Base-by-base conservation (phyloP, 176 grass and related monocot species). In the Carex littledalei region DNA sequence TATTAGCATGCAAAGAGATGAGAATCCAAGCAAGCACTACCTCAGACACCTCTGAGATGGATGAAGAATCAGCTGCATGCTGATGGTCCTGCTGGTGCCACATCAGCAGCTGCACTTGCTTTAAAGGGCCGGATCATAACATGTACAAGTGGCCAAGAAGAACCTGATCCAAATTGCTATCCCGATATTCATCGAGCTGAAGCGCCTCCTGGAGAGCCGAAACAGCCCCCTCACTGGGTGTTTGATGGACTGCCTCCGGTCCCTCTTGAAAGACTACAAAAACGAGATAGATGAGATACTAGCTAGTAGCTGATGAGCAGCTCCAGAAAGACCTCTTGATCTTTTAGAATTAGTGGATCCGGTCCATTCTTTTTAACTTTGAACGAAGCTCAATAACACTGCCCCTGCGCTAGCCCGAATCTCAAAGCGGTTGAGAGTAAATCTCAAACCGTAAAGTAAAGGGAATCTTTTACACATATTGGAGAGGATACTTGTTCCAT, bases 1-100 rank as follows among this genome's bases (percentile, higher is more conserved):
- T 98, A 84, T 75, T 94, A 83, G 91, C 91, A 47, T 94, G 92
- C 88, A 98, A 98, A 85, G 95, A 98, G 89, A 92, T 98, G 92
- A 90, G 95, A 84, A 93, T 98, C 93, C 95, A 98, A 84, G 79
- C 92, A 34, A 98, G 57, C 63, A 86, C 90, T 16, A 74, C 85
- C 26, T 69, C 91, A 0, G 95, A 98, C 3, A 80, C 60, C 26
- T 68, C 80, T 12, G 95, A 98, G 59, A 89, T 98, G 80, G 95
- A 98, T 1, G 92, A 98, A 0, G 95, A 98, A 35, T 67, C 86
- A 2, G 73, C 84, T 4, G n/a, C n/a, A n/a, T n/a, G 86, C 92
- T 41, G 75, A 84, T 3, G 87, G 88, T 65, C 29, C 78, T 16
- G 63, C 83, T 1, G 79, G n/a, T 9, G 87, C 86, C 1, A 81